A percentile compares a stretch with the other conserved stretches of the same genome.
Evolutionary conservation across 73 alveolate species (phyloP).

Genomic region (Breviolum minutum): DNA sequence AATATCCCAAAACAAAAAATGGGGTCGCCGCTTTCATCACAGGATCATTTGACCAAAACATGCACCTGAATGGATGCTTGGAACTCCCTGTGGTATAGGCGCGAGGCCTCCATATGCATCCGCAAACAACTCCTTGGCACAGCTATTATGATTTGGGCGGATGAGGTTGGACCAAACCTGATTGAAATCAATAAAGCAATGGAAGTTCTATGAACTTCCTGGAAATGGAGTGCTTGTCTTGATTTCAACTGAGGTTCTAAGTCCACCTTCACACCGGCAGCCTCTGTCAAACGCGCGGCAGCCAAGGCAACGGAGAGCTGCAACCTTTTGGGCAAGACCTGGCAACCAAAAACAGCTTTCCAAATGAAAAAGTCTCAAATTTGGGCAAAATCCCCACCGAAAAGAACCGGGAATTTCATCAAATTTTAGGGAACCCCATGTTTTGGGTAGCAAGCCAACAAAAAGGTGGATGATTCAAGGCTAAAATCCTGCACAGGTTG

Average conservation of each 20-base stretch:
- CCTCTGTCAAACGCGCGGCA: neutral
- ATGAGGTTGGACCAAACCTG: neutral
- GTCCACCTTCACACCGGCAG: constrained; percentile 30
- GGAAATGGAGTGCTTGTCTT: too few relatives aligned
- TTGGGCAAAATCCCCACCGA: too few relatives aligned
- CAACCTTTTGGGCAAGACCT: constrained; percentile 44
- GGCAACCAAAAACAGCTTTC: neutral
- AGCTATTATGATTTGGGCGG: neutral
- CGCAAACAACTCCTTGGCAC: constrained; percentile 60
- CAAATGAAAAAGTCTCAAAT: neutral
- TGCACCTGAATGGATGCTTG: neutral
- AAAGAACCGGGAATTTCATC: too few relatives aligned
- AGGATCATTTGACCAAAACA: neutral
- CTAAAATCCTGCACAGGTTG: too few relatives aligned
- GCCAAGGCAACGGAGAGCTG: constrained; percentile 50
- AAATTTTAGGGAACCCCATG: too few relatives aligned
- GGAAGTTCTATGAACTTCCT: too few relatives aligned
- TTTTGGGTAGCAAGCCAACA: too few relatives aligned
- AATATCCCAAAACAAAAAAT: too few relatives aligned
- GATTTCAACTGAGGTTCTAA: neutral
- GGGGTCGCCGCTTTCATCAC: neutral
- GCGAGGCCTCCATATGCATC: constrained; percentile 67
- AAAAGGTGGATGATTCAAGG: too few relatives aligned
- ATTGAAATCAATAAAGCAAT: neutral
- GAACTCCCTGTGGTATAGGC: constrained; percentile 39